A percentile compares a stretch with the other conserved stretches of the same genome.
These are phyloP conservation scores for Botryotinia calthae DNA, from an alignment of 2,329 filamentous ascomycete species.

Conservation along the genomic window DNA sequence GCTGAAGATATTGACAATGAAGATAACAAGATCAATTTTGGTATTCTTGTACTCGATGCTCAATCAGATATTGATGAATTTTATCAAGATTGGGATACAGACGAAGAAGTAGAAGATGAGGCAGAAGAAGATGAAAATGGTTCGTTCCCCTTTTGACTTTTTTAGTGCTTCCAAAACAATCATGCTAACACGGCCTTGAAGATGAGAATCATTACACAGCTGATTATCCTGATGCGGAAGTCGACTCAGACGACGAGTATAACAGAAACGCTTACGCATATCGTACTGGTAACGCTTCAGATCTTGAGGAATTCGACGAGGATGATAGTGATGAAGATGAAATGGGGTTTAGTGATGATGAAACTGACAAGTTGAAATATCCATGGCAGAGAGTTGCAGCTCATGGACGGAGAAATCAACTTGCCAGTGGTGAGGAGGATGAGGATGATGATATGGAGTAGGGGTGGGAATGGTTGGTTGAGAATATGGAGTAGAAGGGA, in stretches of 20 bases:
- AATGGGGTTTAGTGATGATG: conserved; percentile 33
- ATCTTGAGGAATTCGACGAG: conserved; percentile 36
- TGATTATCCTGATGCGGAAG: conserved; percentile 78
- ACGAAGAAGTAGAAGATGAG: conserved; percentile 61
- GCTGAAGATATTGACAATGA: conserved; percentile 54
- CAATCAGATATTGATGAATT: conserved; percentile 52
- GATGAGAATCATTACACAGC: conserved; percentile 77
- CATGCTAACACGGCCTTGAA: conserved; percentile 36
- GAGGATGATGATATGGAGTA: conserved; percentile 3
- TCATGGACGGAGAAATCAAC: not conserved
- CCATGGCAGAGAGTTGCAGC: conserved; percentile 29
- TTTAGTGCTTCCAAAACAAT: not conserved
- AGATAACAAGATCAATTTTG: conserved; percentile 50
- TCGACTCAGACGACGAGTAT: conserved; percentile 68
- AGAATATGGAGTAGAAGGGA: no score
- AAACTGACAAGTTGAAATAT: conserved; percentile 30
- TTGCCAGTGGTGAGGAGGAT: not conserved
- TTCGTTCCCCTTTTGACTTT: conserved; percentile 38
- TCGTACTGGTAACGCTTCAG: conserved; percentile 42
- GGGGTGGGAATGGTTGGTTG: not conserved
- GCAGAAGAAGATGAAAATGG: conserved; percentile 67
- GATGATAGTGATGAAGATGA: conserved; percentile 31
- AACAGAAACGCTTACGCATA: conserved; percentile 55
- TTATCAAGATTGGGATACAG: conserved; percentile 55
- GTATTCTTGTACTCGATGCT: conserved; percentile 37